These are phyloP conservation scores for Gossypium longicalyx DNA, from an alignment of 345 rosid genomes.

Conservation along the genomic window DNA sequence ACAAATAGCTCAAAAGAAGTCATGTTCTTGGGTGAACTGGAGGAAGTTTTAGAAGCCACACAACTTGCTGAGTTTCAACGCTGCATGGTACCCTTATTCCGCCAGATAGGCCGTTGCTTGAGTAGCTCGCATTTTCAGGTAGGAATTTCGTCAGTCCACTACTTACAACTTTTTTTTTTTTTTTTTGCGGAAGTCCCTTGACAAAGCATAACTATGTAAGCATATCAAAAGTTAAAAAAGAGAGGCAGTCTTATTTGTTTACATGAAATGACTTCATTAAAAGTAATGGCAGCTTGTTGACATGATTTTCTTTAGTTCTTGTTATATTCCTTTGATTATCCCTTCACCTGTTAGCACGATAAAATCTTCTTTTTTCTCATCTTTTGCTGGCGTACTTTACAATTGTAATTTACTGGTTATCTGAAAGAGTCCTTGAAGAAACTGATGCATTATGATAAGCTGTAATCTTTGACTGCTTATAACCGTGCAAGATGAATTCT, in stretches of 20 bases:
- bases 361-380: not conserved
- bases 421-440: not conserved
- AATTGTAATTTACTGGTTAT: not conserved
- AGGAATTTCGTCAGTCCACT: constrained; percentile 10
- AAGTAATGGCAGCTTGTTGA: not conserved
- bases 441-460: not conserved
- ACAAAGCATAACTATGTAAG: not conserved
- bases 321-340: not conserved
- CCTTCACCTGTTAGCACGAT: not conserved
- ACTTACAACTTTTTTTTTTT: not conserved
- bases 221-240: not conserved
- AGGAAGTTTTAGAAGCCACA: constrained; percentile 87
- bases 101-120: constrained; percentile 64
- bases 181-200: not conserved
- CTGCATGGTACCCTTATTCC: constrained; percentile 77
- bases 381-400: not conserved
- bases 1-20: constrained; percentile 90
- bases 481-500: not conserved
- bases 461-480: not conserved
- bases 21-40: constrained; percentile 77
- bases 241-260: not conserved
- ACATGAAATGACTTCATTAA: not conserved
- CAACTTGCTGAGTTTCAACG: constrained; percentile 83
- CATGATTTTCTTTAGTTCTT: not conserved
- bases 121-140: constrained; percentile 91